phyloP scores from a whole-genome alignment of 1,284 basidiomycete genomes.

The Ceratobasidium sp. region DNA sequence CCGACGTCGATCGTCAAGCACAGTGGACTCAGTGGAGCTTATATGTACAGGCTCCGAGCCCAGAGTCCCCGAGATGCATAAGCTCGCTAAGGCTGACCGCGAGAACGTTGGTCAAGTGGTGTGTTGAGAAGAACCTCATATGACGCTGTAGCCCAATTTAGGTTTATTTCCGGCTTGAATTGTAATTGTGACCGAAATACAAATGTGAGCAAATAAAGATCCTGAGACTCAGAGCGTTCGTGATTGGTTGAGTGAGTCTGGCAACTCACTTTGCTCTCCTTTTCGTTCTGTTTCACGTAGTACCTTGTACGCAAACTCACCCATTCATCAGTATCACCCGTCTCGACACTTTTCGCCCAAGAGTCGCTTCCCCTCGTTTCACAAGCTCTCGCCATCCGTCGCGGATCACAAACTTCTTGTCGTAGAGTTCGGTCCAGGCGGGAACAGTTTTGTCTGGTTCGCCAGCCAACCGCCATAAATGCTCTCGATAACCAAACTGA shows the following conservation, averaged over 20 bases:
- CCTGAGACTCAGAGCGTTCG: too few species aligned
- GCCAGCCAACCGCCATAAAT: slow-evolving; percentile 18
- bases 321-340: slow-evolving; percentile 35
- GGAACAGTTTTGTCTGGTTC: slow-evolving; percentile 17
- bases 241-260: too few species aligned
- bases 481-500: slow-evolving; percentile 15
- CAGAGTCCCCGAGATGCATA: not conserved
- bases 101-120: slow-evolving; percentile 4
- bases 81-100: slow-evolving; percentile 1
- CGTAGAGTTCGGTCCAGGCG: slow-evolving; percentile 39
- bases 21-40: not conserved
- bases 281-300: slow-evolving; percentile 10
- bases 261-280: too few species aligned
- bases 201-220: too few species aligned
- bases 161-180: slow-evolving; percentile 23
- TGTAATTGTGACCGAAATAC: too few species aligned
- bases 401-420: slow-evolving; percentile 37
- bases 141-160: slow-evolving; percentile 23
- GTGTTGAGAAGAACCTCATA: slow-evolving; percentile 16
- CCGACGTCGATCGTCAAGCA: not conserved
- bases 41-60: not conserved
- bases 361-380: slow-evolving; percentile 28
- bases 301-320: slow-evolving; percentile 31
- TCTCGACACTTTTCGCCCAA: slow-evolving; percentile 35
- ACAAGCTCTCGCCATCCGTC: slow-evolving; percentile 39